These are phyloP conservation scores for Leptoxyphium fumago DNA, from an alignment of 2,329 filamentous ascomycete genomes.

Conservation along the genomic window DNA sequence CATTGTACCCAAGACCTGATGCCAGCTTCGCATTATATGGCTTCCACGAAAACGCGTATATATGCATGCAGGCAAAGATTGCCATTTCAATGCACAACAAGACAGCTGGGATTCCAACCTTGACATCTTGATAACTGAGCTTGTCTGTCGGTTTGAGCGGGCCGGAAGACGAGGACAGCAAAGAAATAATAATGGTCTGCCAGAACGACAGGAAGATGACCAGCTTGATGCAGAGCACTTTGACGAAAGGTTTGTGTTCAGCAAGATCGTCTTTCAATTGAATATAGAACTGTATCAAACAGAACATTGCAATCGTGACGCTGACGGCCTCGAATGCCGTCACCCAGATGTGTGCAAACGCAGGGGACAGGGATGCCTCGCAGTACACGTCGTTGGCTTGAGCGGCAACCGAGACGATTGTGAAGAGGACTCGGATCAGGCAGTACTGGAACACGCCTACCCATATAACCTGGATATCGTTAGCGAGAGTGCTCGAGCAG, in stretches of 20 bases:
- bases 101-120: slow-evolving; percentile 64
- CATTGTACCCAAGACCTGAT: slow-evolving; percentile 11
- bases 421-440: slow-evolving; percentile 66
- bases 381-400: slow-evolving; percentile 60
- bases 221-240: slow-evolving; percentile 75
- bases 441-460: slow-evolving; percentile 75
- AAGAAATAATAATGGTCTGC: slow-evolving; percentile 53
- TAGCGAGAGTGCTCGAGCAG: slow-evolving; percentile 3
- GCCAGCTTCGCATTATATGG: slow-evolving; percentile 41
- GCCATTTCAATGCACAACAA: slow-evolving; percentile 78
- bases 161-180: slow-evolving; percentile 45
- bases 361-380: slow-evolving; percentile 60
- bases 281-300: slow-evolving; percentile 72
- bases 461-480: slow-evolving; percentile 50
- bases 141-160: slow-evolving; percentile 47
- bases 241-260: slow-evolving; percentile 59
- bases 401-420: slow-evolving; percentile 59
- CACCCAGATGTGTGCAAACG: slow-evolving; percentile 77
- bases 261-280: slow-evolving; percentile 56
- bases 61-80: slow-evolving; percentile 59
- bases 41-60: slow-evolving; percentile 69
- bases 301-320: slow-evolving; percentile 77
- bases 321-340: slow-evolving; percentile 55
- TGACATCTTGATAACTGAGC: slow-evolving; percentile 59
- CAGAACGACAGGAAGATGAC: slow-evolving; percentile 88